phyloP scores from a whole-genome alignment of 306 rosid genomes.

The Citrullus colocynthis region DNA sequence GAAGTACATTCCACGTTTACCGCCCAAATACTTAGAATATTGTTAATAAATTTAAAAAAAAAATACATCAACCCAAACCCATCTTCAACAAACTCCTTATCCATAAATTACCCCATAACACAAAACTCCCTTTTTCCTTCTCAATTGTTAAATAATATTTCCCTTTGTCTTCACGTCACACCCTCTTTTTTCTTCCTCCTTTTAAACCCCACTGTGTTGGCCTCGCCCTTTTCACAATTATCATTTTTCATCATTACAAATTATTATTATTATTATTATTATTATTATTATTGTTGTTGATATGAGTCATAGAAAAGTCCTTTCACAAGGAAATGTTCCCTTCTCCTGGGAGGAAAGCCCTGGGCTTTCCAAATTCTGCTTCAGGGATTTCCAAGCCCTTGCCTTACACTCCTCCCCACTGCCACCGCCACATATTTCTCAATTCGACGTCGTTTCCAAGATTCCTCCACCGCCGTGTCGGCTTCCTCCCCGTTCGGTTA shows the following conservation, averaged over 20 bases:
- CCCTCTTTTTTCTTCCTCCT: no score
- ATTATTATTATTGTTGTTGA: no score
- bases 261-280: no score
- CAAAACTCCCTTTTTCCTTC: no score
- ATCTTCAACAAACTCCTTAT: no score
- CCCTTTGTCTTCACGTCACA: no score
- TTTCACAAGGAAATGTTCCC: background rate
- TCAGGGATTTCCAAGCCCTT: background rate
- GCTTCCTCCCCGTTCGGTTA: conserved; percentile 3
- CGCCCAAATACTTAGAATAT: background rate
- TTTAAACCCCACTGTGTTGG: no score
- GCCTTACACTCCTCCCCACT: background rate
- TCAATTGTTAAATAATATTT: no score
- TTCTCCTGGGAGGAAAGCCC: background rate
- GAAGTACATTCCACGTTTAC: background rate
- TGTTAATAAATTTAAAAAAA: no score
- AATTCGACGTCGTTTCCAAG: background rate
- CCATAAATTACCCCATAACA: no score
- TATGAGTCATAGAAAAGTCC: background rate
- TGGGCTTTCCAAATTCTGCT: background rate
- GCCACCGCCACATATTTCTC: background rate
- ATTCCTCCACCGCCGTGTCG: conserved; percentile 11
- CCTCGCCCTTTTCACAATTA: background rate
- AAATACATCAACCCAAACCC: no score
- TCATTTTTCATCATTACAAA: background rate